Base-by-base conservation (phyloP, 2,329 filamentous ascomycete genomes). In the Paramyrothecium sp. region DNA sequence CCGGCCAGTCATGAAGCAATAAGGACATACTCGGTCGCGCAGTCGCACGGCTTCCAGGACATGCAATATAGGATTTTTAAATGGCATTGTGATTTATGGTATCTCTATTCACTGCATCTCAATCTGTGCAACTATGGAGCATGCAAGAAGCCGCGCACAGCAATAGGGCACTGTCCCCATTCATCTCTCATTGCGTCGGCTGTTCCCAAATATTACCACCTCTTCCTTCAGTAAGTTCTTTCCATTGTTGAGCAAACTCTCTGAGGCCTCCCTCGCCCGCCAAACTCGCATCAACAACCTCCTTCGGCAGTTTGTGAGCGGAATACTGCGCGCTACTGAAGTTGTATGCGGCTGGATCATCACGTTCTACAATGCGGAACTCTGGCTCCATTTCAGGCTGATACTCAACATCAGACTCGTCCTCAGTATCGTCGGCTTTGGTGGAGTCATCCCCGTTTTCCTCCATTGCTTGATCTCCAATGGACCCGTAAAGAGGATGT, bases 281-380 rank as follows among this genome's bases (percentile, higher is more conserved):
- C 63, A 83, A 67, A 63, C 85, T 84, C 20, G 87, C 87, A 64
- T 89, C 86, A 3, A 97, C 93, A 2, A 98, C 92, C 65, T 99
- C 95, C 71, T 89, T 92, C 1, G 95, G 95, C 65, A 99, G 77
- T 75, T 98, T 99, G 70, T 98, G 94, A 3, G 95, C 94, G 60
- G 92, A 97, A 73, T 96, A 98, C 67, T 94, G 90, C 1, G 92
- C 85, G 4, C 90, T 89, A 62, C 85, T 87, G 70, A 97, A 96
- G 64, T 89, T 90, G 70, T 92, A 95, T 1, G 93, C 93, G 59
- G 94, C 90, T 0, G 93, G 92, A 63, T 98, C 94, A 61, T 94
- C 89, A 70, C 88, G 87, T 64, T 89, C 86, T 51, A 99, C 85
- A 10, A 98, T 80, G 47, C 94, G 83, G 62, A 99, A 83, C 72